Percentiles rank a stretch among this genome's conserved stretches.
Evolutionary conservation across 1,284 basidiomycete genomes (phyloP).

Genomic region (Filobasidium uniguttulatum): DNA sequence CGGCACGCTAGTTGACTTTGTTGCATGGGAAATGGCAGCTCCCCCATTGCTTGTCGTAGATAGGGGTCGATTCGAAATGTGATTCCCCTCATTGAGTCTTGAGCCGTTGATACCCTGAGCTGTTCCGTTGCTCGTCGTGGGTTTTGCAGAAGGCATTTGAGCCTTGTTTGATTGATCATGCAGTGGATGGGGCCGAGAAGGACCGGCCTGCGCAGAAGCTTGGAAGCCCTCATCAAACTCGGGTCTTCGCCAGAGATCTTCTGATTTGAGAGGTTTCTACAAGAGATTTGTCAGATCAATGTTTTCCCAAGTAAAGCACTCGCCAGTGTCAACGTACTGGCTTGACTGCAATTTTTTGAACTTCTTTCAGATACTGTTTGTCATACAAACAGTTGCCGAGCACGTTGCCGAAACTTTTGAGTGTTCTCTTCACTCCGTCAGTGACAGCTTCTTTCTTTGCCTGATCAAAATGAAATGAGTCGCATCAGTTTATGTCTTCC

Average conservation of each 20-base stretch:
- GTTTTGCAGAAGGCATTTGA: background rate
- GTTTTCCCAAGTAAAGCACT: background rate
- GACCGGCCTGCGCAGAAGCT: conserved; percentile 14
- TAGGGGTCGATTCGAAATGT: too few species aligned
- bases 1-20: too few species aligned
- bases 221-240: conserved; percentile 46
- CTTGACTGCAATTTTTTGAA: conserved; percentile 70
- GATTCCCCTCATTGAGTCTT: too few species aligned
- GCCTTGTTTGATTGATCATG: background rate
- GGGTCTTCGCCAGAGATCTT: conserved; percentile 58
- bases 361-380: conserved; percentile 68
- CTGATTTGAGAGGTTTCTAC: conserved; percentile 63
- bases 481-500: too few species aligned
- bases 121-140: background rate
- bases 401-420: conserved; percentile 85
- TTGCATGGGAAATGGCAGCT: too few species aligned
- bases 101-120: background rate
- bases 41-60: too few species aligned
- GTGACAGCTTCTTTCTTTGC: conserved; percentile 97
- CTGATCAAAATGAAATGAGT: conserved; percentile 38
- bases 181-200: conserved; percentile 17
- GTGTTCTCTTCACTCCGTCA: conserved; percentile 77
- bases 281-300: too few species aligned
- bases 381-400: conserved; percentile 94
- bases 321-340: conserved; percentile 51